Evolutionary conservation across 1,284 basidiomycete genomes (phyloP).

Genomic region (Cryptococcus wingfieldii): DNA sequence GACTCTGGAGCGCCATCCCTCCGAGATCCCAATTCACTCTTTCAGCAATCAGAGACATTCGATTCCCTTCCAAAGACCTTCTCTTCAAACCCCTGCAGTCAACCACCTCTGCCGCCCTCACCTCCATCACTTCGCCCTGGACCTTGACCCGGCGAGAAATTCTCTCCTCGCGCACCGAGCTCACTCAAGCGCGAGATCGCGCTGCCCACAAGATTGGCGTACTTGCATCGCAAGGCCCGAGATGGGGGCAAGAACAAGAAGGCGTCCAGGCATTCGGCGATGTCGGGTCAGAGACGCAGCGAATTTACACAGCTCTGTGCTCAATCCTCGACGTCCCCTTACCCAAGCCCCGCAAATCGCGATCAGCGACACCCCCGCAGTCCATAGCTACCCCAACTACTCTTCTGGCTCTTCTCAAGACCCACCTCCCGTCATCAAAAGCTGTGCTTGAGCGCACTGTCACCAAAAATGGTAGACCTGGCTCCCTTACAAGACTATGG

Average conservation of each 20-base stretch:
- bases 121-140: conserved; percentile 37
- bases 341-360: conserved; percentile 6
- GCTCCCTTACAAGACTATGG: conserved; percentile 44
- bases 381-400: conserved; percentile 20
- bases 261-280: conserved; percentile 9
- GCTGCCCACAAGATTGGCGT: conserved; percentile 36
- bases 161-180: conserved; percentile 28
- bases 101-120: conserved; percentile 24
- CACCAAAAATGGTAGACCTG: conserved; percentile 35
- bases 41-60: conserved; percentile 19
- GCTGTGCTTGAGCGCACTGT: conserved; percentile 20
- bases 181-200: conserved; percentile 30
- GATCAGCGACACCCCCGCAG: conserved; percentile 6
- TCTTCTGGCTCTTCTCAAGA: conserved; percentile 33
- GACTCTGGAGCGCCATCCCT: conserved; percentile 31
- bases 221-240: conserved; percentile 40
- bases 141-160: conserved; percentile 45
- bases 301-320: conserved; percentile 39
- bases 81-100: conserved; percentile 27
- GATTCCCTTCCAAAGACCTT: conserved; percentile 18
- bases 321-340: conserved; percentile 32
- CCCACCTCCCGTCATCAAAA: conserved; percentile 28
- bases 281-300: conserved; percentile 29
- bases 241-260: conserved; percentile 21
- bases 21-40: conserved; percentile 22